Evolutionary conservation across 2,329 filamentous ascomycete species (phyloP), one percentile per base, ranked within the genome.

Genomic region (Aciculosporium take): DNA sequence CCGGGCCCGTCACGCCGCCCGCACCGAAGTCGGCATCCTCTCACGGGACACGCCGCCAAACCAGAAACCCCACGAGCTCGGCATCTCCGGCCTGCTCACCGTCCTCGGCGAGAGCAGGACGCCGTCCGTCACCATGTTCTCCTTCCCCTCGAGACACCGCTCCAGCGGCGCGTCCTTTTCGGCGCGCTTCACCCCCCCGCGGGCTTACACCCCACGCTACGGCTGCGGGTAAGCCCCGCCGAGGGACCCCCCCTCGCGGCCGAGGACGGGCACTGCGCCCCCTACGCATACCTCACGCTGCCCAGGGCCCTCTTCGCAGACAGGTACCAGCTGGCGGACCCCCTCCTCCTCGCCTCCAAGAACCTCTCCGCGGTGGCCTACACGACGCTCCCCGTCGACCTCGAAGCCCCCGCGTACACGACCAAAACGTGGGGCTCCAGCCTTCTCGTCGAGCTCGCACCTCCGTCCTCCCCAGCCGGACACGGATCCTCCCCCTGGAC

Each of bases 401-500:
- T 96, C 40, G 89, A 96, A 64, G 87, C 86, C 0, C 89, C 89
- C 1, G 81, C 81, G 51, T 96, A 93, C 66, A 76, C 79, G 2
- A 71, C 86, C 24, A 56, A 71, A 6, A 60, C 69, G 25, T 95
- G 89, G 89, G 89, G 89, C 5, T 88, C 82, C 0, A 76, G 72
- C 13, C 68, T 86, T 13, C 69, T 95, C 4, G 62, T 95, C 17
- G 79, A 91, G 55, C 69, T 96, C 30, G 72, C 75, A 0, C 67
- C 70, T 1, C 75, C 81, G n/a, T n/a, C n/a, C n/a, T n/a, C 6
- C 21, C 21, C 0, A 45, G 51, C 1, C 12, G 50, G 5, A 44
- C n/a, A 50, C 7, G 50, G 56, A 51, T 56, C 61, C 15, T 53
- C 65, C 13, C 58, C 63, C 10, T 86, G 78, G 76, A 81, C 72